Evolutionary conservation across 768 basidiomycete genomes (phyloP), one percentile per base, ranked within the genome.

Genomic region (Russula lepida): DNA sequence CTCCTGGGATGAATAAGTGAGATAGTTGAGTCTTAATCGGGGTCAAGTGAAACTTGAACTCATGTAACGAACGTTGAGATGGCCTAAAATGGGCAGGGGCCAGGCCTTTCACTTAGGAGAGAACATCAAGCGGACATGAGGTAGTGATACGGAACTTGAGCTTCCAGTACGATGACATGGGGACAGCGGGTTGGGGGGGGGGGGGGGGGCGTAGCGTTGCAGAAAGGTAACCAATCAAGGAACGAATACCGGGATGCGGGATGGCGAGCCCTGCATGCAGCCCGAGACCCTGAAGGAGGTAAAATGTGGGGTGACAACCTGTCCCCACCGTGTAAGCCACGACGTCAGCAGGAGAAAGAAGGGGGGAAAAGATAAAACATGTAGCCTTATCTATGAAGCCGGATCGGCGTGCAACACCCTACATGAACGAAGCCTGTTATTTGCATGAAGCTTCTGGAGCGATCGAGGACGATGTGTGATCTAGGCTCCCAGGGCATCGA

Each of bases 81-180:
- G 44, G 57, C 9, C 46, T 46, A 37, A 46, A 58, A 58, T 49
- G 39, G 25, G 52, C 32, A 55, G 55, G 52, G 53, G 54, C 35
- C 25, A 33, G 28, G 30, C 44, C 47, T 43, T 43, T 63, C 62
- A 58, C 46, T 23, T 7, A 62, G 37, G 49, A 30, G 37, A 52
- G 27, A 23, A 51, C 41, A 41, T 56, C 60, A 62, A 19, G 47
- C 56, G 37, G 52, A 63, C 62, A 63, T 49, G 62, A 58, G 62
- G 54, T 61, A 44, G 56, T 23, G 51, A 56, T 52, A 28, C 27
- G 49, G 49, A 44, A 46, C 27, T 56, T n/a, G 60, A 37, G 43
- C 23, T 13, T 19, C 23, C 58, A 53, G 12, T 32, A 33, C 39
- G 60, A 28, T 43, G 44, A 50, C 23, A 35, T 30, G 33, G 52